Base-by-base conservation (phyloP, 2,329 filamentous ascomycete species). In the Aspergillus ibericus region DNA sequence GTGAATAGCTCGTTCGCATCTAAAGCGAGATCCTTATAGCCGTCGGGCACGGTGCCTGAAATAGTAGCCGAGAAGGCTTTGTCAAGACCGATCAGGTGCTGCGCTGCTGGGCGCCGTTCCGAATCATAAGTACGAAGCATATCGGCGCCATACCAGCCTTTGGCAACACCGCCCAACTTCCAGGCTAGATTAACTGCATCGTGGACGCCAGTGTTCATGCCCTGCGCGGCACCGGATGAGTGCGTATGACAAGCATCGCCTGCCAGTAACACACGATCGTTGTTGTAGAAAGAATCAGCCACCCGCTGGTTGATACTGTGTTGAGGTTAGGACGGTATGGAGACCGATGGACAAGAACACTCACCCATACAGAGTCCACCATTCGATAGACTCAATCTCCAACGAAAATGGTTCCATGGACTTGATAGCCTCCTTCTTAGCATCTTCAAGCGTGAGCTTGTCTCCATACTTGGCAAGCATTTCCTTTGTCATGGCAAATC, bases 151-250 rank as follows among this genome's bases (percentile, higher is more conserved):
- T 68, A 42, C 22, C 22, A 22, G 6, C 59, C 63, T 22, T 71
- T 70, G 3, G 80, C 65, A 1, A 78, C 77, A 5, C 74, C 68
- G 0, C 77, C 77, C 3, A 84, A 72, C 64, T 83, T 84, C 81
- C 82, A 84, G n/a, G 76, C 78, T 0, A 84, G 72, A 59, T 83
- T 83, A 15, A 80, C 70, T 1, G 80, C 77, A 55, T 83, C 82
- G 15, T 80, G 77, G 13, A 84, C 71, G 0, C 81, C 81, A 0
- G 80, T 79, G 65, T 84, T 84, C 77, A 85, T 80, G 3, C 82
- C 83, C 63, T 83, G 82, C 0, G 80, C 83, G 3, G 81, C 83
- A 0, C 77, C 78, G 0, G 80, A 80, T 29, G 74, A 80, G 59
- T 85, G 81, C 6, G 81, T 82, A 59, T 85, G 82, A 35, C 82